These are phyloP conservation scores for Aspergillus sp. DNA, from an alignment of 2,329 filamentous ascomycete genomes.

Conservation along the genomic window DNA sequence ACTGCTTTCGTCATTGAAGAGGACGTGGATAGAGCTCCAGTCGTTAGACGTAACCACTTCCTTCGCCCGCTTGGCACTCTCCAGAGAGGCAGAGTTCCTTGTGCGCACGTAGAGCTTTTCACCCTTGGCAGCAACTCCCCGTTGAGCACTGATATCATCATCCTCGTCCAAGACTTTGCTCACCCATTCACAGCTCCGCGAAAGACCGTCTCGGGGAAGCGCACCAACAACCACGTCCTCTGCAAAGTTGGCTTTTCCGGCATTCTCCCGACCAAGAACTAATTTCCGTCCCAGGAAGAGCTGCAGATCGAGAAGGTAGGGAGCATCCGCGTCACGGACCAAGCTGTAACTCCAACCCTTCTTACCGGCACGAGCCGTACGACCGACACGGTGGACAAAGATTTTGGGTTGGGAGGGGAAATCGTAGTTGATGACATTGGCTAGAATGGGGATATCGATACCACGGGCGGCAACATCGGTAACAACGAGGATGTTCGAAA, in stretches of 20 bases:
- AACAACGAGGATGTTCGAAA: conserved; percentile 85
- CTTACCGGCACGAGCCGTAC: conserved; percentile 88
- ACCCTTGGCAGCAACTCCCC: conserved; percentile 72
- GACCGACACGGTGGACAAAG: conserved; percentile 90
- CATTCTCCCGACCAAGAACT: conserved; percentile 61
- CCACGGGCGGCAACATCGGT: conserved; percentile 94
- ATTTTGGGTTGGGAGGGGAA: conserved; percentile 96
- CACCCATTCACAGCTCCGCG: conserved; percentile 73
- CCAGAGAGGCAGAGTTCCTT: conserved; percentile 77
- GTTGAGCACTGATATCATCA: conserved; percentile 64
- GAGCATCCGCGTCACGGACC: conserved; percentile 77
- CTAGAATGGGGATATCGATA: conserved; percentile 93
- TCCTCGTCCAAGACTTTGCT: conserved; percentile 70
- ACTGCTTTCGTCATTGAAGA: conserved; percentile 65
- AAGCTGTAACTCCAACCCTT: conserved; percentile 94
- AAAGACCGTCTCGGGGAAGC: conserved; percentile 65
- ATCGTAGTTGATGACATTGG: conserved; percentile 98
- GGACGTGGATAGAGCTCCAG: conserved; percentile 68
- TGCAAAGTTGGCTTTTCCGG: conserved; percentile 61
- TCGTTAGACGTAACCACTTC: conserved; percentile 63
- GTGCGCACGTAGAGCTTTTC: conserved; percentile 90
- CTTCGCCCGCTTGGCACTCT: conserved; percentile 83
- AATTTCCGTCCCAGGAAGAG: conserved; percentile 85
- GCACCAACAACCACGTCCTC: conserved; percentile 78
- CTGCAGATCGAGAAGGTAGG: conserved; percentile 89